Evolutionary conservation across 768 basidiomycete species (phyloP).

Genomic region (Asterophora lycoperdoides): DNA sequence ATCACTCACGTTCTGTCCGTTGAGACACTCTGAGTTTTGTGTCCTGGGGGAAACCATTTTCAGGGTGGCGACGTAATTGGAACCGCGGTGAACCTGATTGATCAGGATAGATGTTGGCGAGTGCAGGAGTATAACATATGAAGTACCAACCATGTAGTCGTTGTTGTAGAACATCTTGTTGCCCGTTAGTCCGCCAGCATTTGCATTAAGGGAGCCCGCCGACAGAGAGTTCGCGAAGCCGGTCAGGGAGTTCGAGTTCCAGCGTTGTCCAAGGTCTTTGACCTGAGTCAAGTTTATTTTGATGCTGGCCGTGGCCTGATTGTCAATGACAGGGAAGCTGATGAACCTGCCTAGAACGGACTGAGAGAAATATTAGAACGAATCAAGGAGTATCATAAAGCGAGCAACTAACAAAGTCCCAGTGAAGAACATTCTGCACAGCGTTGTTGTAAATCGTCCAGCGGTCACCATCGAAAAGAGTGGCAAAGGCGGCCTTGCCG

Average conservation of each 20-base stretch:
- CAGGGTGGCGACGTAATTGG: conserved; percentile 54
- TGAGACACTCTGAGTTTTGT: conserved; percentile 58
- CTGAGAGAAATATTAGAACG: conserved; percentile 16
- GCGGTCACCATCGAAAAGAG: conserved; percentile 39
- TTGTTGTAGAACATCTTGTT: conserved; percentile 64
- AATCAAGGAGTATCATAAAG: neutral
- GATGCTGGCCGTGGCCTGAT: conserved; percentile 51
- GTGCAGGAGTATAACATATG: neutral
- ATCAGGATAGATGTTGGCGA: no score
- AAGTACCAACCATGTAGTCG: conserved; percentile 58
- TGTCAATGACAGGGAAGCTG: conserved; percentile 54
- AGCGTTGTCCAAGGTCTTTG: conserved; percentile 13
- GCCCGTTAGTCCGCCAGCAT: conserved; percentile 48
- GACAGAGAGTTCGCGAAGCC: conserved; percentile 38
- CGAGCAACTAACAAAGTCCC: conserved; percentile 58
- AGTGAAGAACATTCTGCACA: conserved; percentile 54
- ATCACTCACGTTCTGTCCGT: conserved; percentile 50
- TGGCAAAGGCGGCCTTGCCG: conserved; percentile 39
- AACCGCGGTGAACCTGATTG: conserved; percentile 58
- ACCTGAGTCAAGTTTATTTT: conserved; percentile 47
- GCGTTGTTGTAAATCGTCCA: conserved; percentile 56
- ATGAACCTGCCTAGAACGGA: conserved; percentile 60
- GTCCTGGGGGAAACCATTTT: conserved; percentile 63
- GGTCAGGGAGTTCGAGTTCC: conserved; percentile 25
- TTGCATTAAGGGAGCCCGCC: conserved; percentile 36